phyloP scores from a whole-genome alignment of 2,329 filamentous ascomycete species.

The Fusarium stilboides region DNA sequence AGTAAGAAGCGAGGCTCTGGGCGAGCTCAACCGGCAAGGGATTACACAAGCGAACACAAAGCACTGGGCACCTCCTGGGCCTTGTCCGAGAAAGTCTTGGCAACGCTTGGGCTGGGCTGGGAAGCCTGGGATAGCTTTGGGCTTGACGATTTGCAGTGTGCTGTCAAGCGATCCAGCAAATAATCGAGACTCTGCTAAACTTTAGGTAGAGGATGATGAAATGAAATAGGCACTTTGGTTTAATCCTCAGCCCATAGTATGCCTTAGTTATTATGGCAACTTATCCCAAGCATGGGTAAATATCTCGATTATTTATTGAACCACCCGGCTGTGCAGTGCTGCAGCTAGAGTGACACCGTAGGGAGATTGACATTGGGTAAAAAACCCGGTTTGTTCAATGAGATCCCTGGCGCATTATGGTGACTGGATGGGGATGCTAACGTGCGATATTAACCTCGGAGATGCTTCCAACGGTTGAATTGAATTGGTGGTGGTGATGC shows the following conservation, averaged over 20 bases:
- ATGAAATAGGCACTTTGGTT: too few relatives aligned
- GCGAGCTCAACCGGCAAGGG: conserved; percentile 25
- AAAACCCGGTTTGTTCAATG: conserved; percentile 33
- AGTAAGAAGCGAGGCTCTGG: conserved; percentile 18
- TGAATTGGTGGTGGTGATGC: conserved; percentile 19
- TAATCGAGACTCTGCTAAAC: too few relatives aligned
- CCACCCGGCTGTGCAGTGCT: conserved; percentile 2
- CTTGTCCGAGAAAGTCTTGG: conserved; percentile 39
- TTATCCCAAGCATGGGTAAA: too few relatives aligned
- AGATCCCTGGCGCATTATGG: conserved; percentile 22
- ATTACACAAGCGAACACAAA: conserved; percentile 30
- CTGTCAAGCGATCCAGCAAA: neutral
- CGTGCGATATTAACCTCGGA: conserved; percentile 23
- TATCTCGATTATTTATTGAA: too few relatives aligned
- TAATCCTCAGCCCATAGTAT: too few relatives aligned
- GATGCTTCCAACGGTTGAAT: conserved; percentile 16
- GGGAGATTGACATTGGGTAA: conserved; percentile 38
- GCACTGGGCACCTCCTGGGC: conserved; percentile 40
- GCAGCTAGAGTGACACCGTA: conserved; percentile 35
- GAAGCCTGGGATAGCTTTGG: conserved; percentile 14
- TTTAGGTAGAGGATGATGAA: too few relatives aligned
- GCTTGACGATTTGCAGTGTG: conserved; percentile 37
- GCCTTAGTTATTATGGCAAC: too few relatives aligned
- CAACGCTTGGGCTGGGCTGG: conserved; percentile 42
- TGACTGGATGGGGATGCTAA: conserved; percentile 17